Evolutionary conservation across 768 basidiomycete genomes (phyloP).

Genomic region (Calocybe cyanea): DNA sequence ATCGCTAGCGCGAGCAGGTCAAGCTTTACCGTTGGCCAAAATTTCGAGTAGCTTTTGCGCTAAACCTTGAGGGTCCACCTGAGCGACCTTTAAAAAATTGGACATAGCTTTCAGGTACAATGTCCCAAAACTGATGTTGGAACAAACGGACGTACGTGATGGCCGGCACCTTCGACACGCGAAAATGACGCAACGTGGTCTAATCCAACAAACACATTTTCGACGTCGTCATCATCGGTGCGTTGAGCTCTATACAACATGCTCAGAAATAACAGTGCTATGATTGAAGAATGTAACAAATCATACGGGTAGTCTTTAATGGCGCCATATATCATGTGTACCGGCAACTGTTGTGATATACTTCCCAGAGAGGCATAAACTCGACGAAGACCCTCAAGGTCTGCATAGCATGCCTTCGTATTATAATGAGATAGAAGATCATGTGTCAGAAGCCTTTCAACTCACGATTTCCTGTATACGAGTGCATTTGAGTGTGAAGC

Average conservation of each 20-base stretch:
- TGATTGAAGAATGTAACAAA: no score
- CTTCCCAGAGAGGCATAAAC: constrained; percentile 29
- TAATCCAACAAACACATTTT: constrained; percentile 30
- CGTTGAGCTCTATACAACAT: constrained; percentile 25
- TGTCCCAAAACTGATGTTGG: no score
- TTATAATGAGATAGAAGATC: not conserved
- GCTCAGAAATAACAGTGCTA: no score
- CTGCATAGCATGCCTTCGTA: constrained; percentile 40
- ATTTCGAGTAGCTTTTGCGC: no score
- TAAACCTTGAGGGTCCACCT: constrained; percentile 27
- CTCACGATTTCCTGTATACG: constrained; percentile 42
- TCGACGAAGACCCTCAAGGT: constrained; percentile 27
- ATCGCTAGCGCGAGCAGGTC: no score
- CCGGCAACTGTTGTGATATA: constrained; percentile 30
- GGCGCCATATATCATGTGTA: constrained; percentile 45
- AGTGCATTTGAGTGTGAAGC: constrained; percentile 49
- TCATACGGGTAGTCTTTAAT: no score
- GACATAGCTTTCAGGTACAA: not conserved
- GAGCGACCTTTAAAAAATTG: constrained; percentile 13
- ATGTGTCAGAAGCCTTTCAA: no score
- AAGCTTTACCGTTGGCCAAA: no score
- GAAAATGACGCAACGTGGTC: constrained; percentile 33
- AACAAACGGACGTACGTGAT: constrained; percentile 32
- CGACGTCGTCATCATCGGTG: constrained; percentile 34
- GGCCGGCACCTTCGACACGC: constrained; percentile 36